These are phyloP conservation scores for Leucocoprinus leucothites DNA, from an alignment of 768 basidiomycete species.

Conservation along the genomic window DNA sequence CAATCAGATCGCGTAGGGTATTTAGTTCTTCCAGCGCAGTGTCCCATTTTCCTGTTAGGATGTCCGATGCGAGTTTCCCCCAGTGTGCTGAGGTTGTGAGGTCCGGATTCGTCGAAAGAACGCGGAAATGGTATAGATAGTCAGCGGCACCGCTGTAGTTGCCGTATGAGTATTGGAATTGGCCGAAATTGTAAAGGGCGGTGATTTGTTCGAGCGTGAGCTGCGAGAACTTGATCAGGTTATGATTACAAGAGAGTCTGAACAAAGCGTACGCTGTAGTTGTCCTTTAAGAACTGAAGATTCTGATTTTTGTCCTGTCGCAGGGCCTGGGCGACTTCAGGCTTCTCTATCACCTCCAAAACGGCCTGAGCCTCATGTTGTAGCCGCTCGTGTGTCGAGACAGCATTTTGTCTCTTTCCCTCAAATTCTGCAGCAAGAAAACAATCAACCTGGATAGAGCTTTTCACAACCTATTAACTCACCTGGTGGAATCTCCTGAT, in stretches of 20 bases:
- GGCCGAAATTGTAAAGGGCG: conserved; percentile 95
- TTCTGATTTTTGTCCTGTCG: conserved; percentile 98
- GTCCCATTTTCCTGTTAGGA: conserved; percentile 93
- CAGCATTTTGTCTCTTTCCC: conserved; percentile 75
- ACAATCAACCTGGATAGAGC: background rate
- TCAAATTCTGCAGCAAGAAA: conserved; percentile 63
- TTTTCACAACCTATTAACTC: conserved; percentile 17
- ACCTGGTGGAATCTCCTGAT: conserved; percentile 69
- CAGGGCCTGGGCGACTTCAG: conserved; percentile 90
- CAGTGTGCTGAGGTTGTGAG: conserved; percentile 96
- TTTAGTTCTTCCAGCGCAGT: conserved; percentile 94
- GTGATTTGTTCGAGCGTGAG: conserved; percentile 94
- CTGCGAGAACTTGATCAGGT: too few relatives aligned
- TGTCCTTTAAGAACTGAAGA: conserved; percentile 88
- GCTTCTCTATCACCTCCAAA: conserved; percentile 93
- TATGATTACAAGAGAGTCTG: background rate
- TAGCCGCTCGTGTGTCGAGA: conserved; percentile 79
- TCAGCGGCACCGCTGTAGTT: conserved; percentile 96
- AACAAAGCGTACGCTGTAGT: conserved; percentile 67
- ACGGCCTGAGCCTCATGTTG: conserved; percentile 91
- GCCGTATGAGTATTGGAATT: conserved; percentile 98
- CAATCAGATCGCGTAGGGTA: conserved; percentile 89
- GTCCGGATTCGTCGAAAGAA: conserved; percentile 90
- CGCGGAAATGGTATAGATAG: conserved; percentile 98
- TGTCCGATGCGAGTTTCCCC: conserved; percentile 98